A percentile compares a stretch with the other conserved stretches of the same genome.
phyloP scores from a whole-genome alignment of 176 grass and related monocot species.

The Paspalum vaginatum region DNA sequence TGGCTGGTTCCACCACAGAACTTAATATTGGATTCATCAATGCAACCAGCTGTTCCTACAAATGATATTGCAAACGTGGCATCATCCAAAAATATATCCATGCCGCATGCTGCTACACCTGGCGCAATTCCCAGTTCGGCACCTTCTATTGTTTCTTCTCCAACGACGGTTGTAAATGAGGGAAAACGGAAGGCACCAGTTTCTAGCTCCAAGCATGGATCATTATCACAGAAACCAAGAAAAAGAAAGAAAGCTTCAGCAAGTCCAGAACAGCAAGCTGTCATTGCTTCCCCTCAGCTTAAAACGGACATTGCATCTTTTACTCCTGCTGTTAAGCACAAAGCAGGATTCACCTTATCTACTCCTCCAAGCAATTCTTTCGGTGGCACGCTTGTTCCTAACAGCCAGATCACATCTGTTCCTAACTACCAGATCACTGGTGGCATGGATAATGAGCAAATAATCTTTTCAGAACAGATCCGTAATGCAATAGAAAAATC shows the following conservation, averaged over 20 bases:
- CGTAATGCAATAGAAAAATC: conserved; percentile 70
- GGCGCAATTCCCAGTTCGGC: conserved; percentile 45
- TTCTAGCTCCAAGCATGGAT: conserved; percentile 60
- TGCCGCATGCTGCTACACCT: conserved; percentile 54
- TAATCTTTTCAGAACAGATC: conserved; percentile 63
- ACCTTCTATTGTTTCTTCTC: conserved; percentile 44
- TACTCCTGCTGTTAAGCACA: conserved; percentile 42
- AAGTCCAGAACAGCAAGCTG: conserved; percentile 51
- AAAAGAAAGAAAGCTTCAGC: conserved; percentile 92
- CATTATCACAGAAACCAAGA: conserved; percentile 71
- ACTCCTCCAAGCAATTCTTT: conserved; percentile 60
- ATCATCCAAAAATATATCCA: conserved; percentile 54
- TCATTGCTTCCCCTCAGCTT: conserved; percentile 45
- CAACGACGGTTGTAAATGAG: conserved; percentile 45
- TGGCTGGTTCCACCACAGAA: conserved; percentile 74
- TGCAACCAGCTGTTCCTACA: conserved; percentile 50
- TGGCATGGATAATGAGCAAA: conserved; percentile 46
- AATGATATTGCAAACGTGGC: conserved; percentile 65
- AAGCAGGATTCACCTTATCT: conserved; percentile 54
- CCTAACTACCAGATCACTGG: conserved; percentile 56
- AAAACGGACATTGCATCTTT: conserved; percentile 49
- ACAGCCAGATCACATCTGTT: conserved; percentile 48
- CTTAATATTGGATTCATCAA: conserved; percentile 76
- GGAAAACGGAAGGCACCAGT: conserved; percentile 56
- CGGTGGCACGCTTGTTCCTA: conserved; percentile 50